A percentile compares a stretch with the other conserved stretches of the same genome.
Evolutionary conservation across 352 stramenopile species (phyloP).

Genomic region (Phytopythium vexans): DNA sequence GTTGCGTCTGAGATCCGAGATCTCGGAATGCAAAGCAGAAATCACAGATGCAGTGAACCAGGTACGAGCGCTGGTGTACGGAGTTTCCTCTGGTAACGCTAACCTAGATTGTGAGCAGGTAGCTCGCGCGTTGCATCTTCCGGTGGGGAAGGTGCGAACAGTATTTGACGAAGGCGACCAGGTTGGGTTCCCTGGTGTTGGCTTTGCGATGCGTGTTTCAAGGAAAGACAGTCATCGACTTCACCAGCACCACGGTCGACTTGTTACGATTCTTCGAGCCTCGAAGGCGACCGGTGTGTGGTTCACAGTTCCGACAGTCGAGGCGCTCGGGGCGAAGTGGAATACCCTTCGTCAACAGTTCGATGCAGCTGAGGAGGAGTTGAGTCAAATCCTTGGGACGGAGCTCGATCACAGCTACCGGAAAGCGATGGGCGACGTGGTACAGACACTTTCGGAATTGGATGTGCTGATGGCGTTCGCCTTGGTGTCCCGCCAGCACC

Average conservation of each 20-base stretch:
- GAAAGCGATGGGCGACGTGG: slow-evolving; percentile 8
- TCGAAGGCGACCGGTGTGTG: slow-evolving; percentile 39
- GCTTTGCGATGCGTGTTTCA: slow-evolving; percentile 38
- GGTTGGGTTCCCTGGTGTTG: slow-evolving; percentile 9
- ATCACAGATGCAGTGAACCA: slow-evolving; percentile 17
- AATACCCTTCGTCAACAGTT: slow-evolving; percentile 19
- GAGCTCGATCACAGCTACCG: slow-evolving; percentile 12
- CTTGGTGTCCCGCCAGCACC: slow-evolving; percentile 23
- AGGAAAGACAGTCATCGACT: slow-evolving; percentile 41
- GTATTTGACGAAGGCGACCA: slow-evolving; percentile 34
- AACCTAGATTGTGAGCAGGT: slow-evolving; percentile 11
- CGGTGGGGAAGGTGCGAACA: slow-evolving; percentile 26
- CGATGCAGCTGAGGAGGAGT: slow-evolving; percentile 12
- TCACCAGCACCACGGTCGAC: slow-evolving; percentile 18
- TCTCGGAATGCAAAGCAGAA: slow-evolving; percentile 18
- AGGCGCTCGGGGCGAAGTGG: slow-evolving; percentile 31
- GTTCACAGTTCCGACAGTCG: slow-evolving; percentile 35
- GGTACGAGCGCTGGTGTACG: slow-evolving; percentile 4
- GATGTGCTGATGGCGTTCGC: slow-evolving; percentile 39
- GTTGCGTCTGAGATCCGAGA: slow-evolving; percentile 9
- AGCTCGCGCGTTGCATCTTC: slow-evolving; percentile 21
- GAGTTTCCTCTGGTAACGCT: background rate
- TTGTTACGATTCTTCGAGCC: slow-evolving; percentile 26
- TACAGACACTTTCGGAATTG: slow-evolving; percentile 16
- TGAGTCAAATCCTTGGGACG: slow-evolving; percentile 15